Evolutionary conservation across 2,329 filamentous ascomycete species (phyloP).

Genomic region (Exophiala lecanii-corni): DNA sequence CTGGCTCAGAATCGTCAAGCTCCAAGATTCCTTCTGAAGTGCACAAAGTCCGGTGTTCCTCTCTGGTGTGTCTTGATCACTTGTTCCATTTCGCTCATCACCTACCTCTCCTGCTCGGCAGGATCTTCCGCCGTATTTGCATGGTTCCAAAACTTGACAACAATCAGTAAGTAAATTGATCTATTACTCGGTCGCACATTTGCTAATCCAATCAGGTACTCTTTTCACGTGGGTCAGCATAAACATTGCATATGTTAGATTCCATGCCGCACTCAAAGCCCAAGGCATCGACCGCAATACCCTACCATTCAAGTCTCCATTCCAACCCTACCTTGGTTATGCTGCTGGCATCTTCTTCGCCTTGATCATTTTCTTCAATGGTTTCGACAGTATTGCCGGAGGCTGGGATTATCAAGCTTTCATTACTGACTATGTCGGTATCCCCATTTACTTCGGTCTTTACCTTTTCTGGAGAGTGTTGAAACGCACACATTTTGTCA

Average conservation of each 20-base stretch:
- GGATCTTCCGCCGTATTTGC: conserved; percentile 61
- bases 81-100: conserved; percentile 61
- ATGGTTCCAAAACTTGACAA: conserved; percentile 62
- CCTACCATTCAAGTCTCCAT: conserved; percentile 62
- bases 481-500: conserved; percentile 30
- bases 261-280: conserved; percentile 62
- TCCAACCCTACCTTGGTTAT: conserved; percentile 67
- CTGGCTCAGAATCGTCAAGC: conserved; percentile 47
- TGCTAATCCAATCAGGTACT: conserved; percentile 30
- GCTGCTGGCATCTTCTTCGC: conserved; percentile 52
- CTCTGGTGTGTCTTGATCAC: conserved; percentile 65
- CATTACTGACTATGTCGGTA: conserved; percentile 48
- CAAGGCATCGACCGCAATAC: conserved; percentile 64
- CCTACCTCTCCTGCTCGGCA: conserved; percentile 65
- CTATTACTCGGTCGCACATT: no score
- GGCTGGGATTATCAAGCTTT: conserved; percentile 45
- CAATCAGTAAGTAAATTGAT: conserved; percentile 28
- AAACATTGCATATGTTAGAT: conserved; percentile 65
- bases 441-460: conserved; percentile 40
- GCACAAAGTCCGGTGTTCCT: conserved; percentile 56
- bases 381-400: conserved; percentile 45
- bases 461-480: conserved; percentile 32
- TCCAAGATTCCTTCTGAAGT: conserved; percentile 53
- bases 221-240: conserved; percentile 66
- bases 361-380: conserved; percentile 63